A percentile compares a stretch with the other conserved stretches of the same genome.
Conservation (phyloP, 805 yeast species). For the Cyberlindnera sargentensis region DNA sequence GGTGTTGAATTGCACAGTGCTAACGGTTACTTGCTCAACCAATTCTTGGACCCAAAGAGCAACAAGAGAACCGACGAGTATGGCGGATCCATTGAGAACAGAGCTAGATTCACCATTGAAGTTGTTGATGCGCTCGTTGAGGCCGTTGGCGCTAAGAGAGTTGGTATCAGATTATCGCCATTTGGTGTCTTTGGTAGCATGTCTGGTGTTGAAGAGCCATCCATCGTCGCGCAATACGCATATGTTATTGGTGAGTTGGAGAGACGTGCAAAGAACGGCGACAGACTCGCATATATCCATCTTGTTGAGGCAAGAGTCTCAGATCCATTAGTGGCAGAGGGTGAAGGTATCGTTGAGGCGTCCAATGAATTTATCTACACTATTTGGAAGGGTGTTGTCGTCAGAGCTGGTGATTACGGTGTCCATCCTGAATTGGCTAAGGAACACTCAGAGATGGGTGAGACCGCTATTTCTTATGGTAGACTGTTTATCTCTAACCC, state of each 20-base stretch:
- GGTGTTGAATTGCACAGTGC: conserved; percentile 65
- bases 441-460: conserved; percentile 2
- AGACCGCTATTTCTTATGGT: conserved; percentile 31
- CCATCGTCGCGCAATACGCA: conserved; percentile 30
- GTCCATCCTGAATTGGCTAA: conserved; percentile 9
- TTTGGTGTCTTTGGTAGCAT: conserved; percentile 32
- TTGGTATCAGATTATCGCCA: conserved; percentile 47
- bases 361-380: conserved; percentile 32
- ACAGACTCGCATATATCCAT: conserved; percentile 31
- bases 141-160: conserved; percentile 44
- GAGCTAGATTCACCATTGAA: conserved; percentile 35
- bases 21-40: conserved; percentile 55
- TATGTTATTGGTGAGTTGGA: conserved; percentile 36
- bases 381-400: conserved; percentile 38
- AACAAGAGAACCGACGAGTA: conserved; percentile 45
- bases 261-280: conserved; percentile 28
- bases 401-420: conserved; percentile 21
- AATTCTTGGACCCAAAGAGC: conserved; percentile 43
- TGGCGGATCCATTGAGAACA: conserved; percentile 46
- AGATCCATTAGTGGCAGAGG: conserved; percentile 16
- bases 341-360: conserved; percentile 8
- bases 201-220: conserved; percentile 31
- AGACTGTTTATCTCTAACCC: conserved; percentile 35
- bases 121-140: conserved; percentile 43
- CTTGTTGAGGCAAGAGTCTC: conserved; percentile 29